phyloP scores from a whole-genome alignment of 441 rosid genomes.

The Gossypium aridum region DNA sequence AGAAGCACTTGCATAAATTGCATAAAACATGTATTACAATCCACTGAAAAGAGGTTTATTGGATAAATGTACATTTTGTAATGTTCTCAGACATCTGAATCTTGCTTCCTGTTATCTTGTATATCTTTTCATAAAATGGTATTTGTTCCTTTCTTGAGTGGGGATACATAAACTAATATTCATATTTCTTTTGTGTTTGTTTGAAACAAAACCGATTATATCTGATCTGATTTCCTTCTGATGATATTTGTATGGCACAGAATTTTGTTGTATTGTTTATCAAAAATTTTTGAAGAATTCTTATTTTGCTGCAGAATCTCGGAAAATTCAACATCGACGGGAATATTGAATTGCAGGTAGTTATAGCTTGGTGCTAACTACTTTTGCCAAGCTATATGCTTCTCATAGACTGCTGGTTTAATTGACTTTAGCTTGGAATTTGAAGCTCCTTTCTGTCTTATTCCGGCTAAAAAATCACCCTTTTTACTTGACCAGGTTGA shows the following conservation, averaged over 20 bases:
- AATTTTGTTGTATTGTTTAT: neutral
- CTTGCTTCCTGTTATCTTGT: neutral
- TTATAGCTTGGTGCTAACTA: neutral
- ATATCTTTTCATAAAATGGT: neutral
- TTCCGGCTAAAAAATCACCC: conserved; percentile 17
- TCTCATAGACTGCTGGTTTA: conserved; percentile 8
- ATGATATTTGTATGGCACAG: neutral
- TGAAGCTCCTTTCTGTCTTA: conserved; percentile 11
- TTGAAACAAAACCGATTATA: conserved; percentile 3
- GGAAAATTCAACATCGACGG: conserved; percentile 79
- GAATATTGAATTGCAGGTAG: conserved; percentile 77
- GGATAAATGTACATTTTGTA: neutral
- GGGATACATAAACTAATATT: neutral
- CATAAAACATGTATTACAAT: neutral
- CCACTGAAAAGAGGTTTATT: neutral
- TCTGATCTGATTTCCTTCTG: neutral
- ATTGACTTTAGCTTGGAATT: conserved; percentile 9
- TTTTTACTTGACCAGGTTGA: conserved; percentile 52
- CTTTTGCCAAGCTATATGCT: neutral
- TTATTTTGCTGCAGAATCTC: conserved; percentile 41
- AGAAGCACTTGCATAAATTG: conserved; percentile 1
- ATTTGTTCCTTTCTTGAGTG: neutral
- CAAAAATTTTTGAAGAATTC: conserved; percentile 17
- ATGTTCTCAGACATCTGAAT: neutral
- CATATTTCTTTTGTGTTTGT: neutral